These are phyloP conservation scores for Solanum chaucha DNA, from an alignment of 257 asterid genomes.

Conservation along the genomic window DNA sequence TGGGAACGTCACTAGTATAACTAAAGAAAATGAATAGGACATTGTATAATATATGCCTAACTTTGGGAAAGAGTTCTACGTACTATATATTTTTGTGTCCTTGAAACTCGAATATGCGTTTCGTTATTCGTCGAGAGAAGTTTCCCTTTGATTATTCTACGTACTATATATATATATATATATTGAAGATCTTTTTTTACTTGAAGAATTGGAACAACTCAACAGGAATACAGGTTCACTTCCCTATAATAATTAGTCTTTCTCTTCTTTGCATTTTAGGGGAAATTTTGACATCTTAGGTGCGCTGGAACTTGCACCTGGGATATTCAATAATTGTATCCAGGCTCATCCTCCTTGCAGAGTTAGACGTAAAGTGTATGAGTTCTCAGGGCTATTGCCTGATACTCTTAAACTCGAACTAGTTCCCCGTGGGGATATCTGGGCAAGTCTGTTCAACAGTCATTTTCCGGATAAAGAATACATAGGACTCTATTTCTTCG, in stretches of 20 bases:
- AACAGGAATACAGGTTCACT: not conserved
- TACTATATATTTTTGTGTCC: not conserved
- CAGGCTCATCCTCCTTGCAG: not conserved
- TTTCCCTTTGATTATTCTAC: not conserved
- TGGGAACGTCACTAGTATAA: not conserved
- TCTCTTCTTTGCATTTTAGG: not conserved
- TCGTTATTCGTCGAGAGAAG: too few relatives aligned
- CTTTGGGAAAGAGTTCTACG: not conserved
- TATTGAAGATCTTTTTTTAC: too few relatives aligned
- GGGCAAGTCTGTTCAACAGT: not conserved
- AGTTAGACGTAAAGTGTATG: not conserved
- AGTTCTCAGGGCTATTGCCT: not conserved
- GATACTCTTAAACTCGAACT: not conserved
- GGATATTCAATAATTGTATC: too few relatives aligned
- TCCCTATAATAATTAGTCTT: not conserved
- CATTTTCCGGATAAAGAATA: too few relatives aligned
- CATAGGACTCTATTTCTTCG: not conserved
- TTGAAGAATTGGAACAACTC: not conserved
- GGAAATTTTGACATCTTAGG: not conserved
- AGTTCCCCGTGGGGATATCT: not conserved
- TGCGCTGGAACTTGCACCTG: not conserved
- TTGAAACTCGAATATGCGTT: not conserved
- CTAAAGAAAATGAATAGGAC: not conserved
- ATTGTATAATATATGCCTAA: not conserved
- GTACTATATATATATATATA: too few relatives aligned